Conservation (phyloP, 2,329 filamentous ascomycete species). For the Claviceps sp. region DNA sequence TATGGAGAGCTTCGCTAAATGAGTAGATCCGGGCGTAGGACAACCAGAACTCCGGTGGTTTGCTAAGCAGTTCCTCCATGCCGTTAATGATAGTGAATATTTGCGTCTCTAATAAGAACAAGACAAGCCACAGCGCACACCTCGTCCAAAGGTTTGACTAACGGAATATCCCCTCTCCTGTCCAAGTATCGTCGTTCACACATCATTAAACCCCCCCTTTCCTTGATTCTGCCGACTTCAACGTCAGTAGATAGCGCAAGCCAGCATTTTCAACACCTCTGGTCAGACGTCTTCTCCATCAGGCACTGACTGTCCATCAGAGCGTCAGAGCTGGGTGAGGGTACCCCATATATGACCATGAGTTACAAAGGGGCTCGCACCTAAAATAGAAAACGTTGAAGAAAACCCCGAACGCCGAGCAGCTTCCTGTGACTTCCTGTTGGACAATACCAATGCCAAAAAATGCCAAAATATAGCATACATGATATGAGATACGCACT, state of each 20-base stretch:
- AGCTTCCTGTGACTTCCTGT: conserved; percentile 10
- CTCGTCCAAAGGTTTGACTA: background rate
- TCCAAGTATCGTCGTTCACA: background rate
- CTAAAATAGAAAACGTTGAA: background rate
- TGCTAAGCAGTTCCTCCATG: too few species aligned
- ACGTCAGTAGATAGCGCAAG: background rate
- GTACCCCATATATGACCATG: background rate
- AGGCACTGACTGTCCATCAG: background rate
- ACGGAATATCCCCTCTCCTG: too few species aligned
- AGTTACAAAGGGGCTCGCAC: background rate
- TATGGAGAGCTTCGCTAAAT: too few species aligned
- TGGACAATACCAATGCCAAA: conserved; percentile 16
- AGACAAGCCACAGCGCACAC: background rate
- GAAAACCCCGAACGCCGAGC: conserved; percentile 13
- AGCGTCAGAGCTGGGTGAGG: background rate
- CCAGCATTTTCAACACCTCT: background rate
- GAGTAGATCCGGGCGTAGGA: too few species aligned
- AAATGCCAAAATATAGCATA: conserved; percentile 10
- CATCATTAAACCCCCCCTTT: background rate
- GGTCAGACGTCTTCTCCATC: background rate
- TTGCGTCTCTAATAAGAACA: background rate
- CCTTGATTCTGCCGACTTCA: background rate
- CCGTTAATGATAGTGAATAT: too few species aligned
- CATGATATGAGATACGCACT: background rate
- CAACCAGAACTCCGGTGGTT: too few species aligned